Conservation (phyloP, 140 eudicot genomes). For the Anethum foeniculum region DNA sequence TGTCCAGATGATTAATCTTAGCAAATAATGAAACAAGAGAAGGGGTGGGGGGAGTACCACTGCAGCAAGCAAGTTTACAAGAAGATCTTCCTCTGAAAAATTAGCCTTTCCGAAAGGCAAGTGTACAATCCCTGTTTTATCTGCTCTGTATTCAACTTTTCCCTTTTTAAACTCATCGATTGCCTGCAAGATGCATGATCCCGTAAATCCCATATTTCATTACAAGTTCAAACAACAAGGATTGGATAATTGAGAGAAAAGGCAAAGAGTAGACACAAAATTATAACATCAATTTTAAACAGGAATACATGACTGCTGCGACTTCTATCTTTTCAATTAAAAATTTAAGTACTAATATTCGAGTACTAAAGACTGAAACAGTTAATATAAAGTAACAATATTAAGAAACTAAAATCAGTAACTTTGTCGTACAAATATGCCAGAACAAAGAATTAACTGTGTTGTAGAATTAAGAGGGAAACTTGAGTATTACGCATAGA, state of each 20-base stretch:
- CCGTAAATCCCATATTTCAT: background rate
- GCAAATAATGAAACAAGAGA: background rate
- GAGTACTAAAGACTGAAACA: background rate
- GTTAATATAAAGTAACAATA: background rate
- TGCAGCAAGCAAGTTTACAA: conserved; percentile 64
- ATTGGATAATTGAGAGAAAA: background rate
- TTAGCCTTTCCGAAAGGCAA: conserved; percentile 79
- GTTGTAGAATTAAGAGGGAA: background rate
- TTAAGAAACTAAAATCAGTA: background rate
- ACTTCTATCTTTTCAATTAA: background rate
- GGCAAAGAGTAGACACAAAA: background rate
- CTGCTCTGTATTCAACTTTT: conserved; percentile 87
- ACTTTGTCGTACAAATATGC: background rate
- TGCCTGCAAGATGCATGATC: conserved; percentile 43
- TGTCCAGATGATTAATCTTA: background rate
- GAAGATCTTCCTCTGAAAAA: conserved; percentile 86
- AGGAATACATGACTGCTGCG: background rate
- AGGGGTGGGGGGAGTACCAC: conserved; percentile 38
- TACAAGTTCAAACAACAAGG: background rate
- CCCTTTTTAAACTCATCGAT: conserved; percentile 88
- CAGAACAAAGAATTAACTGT: background rate
- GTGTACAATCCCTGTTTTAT: conserved; percentile 96
- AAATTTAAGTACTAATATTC: background rate
- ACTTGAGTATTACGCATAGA: background rate
- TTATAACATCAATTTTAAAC: background rate